Evolutionary conservation across 2,329 filamentous ascomycete genomes (phyloP).

Genomic region (Epichloe elymi): DNA sequence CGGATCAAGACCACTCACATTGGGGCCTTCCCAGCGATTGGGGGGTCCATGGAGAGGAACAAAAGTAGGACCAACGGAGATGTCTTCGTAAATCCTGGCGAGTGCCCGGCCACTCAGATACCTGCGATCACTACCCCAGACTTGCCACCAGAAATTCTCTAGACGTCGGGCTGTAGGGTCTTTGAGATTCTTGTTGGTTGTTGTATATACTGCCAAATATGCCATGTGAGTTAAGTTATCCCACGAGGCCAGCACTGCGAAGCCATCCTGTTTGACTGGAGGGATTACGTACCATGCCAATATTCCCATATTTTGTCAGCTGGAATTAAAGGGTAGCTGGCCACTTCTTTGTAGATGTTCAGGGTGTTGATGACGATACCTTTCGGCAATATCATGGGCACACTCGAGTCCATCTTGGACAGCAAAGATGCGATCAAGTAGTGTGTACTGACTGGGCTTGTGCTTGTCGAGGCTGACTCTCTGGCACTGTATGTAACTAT

Average conservation of each 20-base stretch:
- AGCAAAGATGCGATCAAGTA: neutral
- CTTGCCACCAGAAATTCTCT: conserved; percentile 55
- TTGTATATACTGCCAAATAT: conserved; percentile 40
- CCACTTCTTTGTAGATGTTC: conserved; percentile 40
- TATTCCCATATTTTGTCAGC: conserved; percentile 40
- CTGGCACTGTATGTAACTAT: conserved; percentile 1
- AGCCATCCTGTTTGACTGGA: neutral
- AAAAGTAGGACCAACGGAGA: conserved; percentile 44
- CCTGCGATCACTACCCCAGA: conserved; percentile 45
- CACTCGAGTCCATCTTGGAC: conserved; percentile 20
- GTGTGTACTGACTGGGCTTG: neutral
- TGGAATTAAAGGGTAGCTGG: conserved; percentile 35
- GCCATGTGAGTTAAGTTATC: neutral
- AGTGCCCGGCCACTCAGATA: conserved; percentile 38
- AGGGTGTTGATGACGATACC: conserved; percentile 43
- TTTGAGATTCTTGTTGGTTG: conserved; percentile 41
- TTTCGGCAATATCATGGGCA: conserved; percentile 38
- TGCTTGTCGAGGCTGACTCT: neutral
- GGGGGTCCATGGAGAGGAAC: conserved; percentile 39
- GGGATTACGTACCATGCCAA: conserved; percentile 38
- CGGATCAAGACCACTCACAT: conserved; percentile 23
- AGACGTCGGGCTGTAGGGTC: conserved; percentile 50
- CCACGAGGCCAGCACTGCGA: neutral
- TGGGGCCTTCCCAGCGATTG: conserved; percentile 39
- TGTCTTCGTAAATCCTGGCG: conserved; percentile 42